Conservation (phyloP, 345 rosid species). For the Laguncularia racemosa region DNA sequence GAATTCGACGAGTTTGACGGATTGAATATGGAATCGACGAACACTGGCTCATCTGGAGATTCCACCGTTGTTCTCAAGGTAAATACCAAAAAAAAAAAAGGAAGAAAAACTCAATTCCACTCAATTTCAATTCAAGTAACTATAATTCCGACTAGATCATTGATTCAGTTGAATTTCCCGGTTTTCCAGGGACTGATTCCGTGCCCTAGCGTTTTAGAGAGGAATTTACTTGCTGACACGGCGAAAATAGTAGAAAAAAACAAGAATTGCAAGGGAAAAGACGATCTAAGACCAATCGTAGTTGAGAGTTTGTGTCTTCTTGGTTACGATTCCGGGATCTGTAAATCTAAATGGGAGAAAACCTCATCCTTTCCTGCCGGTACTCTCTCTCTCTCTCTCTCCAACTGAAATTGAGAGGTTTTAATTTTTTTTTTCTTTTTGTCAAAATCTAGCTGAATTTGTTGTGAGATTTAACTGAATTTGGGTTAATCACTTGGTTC, state of each 20-base stretch:
- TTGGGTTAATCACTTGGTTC: not conserved
- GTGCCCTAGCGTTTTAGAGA: slow-evolving; percentile 63
- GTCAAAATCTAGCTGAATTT: not conserved
- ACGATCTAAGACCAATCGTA: slow-evolving; percentile 56
- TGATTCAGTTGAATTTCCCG: not conserved
- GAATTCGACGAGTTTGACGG: slow-evolving; percentile 55
- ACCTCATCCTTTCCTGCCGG: slow-evolving; percentile 70
- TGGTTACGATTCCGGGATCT: slow-evolving; percentile 69
- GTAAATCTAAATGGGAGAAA: slow-evolving; percentile 94
- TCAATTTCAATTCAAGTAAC: too few species aligned
- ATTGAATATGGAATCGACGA: slow-evolving; percentile 26
- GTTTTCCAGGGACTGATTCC: slow-evolving; percentile 55
- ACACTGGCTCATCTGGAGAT: slow-evolving; percentile 39
- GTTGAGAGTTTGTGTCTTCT: slow-evolving; percentile 52
- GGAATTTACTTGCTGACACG: slow-evolving; percentile 73
- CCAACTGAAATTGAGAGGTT: not conserved
- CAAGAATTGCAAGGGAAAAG: slow-evolving; percentile 59
- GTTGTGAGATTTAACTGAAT: not conserved
- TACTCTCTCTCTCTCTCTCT: slow-evolving; percentile 11
- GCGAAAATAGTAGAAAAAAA: slow-evolving; percentile 78
- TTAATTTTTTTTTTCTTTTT: not conserved
- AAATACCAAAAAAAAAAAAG: not conserved
- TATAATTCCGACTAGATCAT: too few species aligned
- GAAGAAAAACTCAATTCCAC: not conserved
- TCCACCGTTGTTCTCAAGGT: slow-evolving; percentile 73